phyloP scores from a whole-genome alignment of 2,329 filamentous ascomycete species.

The Aspergillus persii region DNA sequence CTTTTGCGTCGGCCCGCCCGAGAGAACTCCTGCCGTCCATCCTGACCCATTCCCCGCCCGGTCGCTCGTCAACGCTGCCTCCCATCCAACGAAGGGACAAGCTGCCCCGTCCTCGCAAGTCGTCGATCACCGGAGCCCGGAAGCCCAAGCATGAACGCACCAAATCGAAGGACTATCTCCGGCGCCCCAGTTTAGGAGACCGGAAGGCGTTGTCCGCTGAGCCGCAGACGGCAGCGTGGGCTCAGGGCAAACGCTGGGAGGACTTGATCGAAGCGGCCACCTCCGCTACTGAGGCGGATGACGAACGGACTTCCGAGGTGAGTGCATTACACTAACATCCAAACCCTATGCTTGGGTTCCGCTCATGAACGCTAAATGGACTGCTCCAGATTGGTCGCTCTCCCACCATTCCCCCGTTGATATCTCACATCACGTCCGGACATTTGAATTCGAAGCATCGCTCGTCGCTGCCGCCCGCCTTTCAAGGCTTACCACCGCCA shows the following conservation, averaged over 20 bases:
- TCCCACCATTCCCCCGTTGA: slow-evolving; percentile 39
- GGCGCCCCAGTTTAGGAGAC: slow-evolving; percentile 70
- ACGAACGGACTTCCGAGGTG: slow-evolving; percentile 76
- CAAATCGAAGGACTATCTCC: slow-evolving; percentile 71
- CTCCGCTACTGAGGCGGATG: slow-evolving; percentile 85
- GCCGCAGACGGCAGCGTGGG: slow-evolving; percentile 68
- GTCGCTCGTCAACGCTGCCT: slow-evolving; percentile 82
- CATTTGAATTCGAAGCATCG: slow-evolving; percentile 48
- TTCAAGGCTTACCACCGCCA: slow-evolving; percentile 47
- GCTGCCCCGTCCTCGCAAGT: slow-evolving; percentile 73
- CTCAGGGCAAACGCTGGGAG: slow-evolving; percentile 87
- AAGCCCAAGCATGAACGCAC: slow-evolving; percentile 77
- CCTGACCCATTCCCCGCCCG: slow-evolving; percentile 73
- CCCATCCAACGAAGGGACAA: slow-evolving; percentile 74
- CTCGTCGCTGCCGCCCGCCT: slow-evolving; percentile 61
- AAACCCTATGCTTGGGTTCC: too few species aligned
- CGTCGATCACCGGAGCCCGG: slow-evolving; percentile 74
- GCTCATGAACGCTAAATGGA: slow-evolving; percentile 40
- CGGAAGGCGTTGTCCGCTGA: slow-evolving; percentile 85
- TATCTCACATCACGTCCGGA: slow-evolving; percentile 39
- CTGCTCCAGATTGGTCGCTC: slow-evolving; percentile 36
- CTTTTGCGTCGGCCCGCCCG: slow-evolving; percentile 59
- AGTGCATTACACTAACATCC: slow-evolving; percentile 43
- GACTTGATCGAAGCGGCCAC: slow-evolving; percentile 93
- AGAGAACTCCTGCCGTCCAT: slow-evolving; percentile 81